Conservation (phyloP, 176 grass and related monocot species). For the Echinochloa phyllopogon region DNA sequence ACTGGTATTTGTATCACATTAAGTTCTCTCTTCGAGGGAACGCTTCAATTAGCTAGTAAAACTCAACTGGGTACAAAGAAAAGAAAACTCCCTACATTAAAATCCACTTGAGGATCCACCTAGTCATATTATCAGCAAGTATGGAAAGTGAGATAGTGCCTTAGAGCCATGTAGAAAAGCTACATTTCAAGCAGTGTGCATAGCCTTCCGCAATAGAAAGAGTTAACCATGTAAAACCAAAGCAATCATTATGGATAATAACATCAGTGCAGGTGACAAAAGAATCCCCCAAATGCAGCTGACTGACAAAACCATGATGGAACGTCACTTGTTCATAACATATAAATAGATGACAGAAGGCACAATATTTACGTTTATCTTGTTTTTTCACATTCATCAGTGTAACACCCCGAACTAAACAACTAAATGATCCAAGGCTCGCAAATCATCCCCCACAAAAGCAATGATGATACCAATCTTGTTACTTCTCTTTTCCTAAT, state of each 20-base stretch:
- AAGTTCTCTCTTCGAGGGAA: no score
- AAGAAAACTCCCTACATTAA: not conserved
- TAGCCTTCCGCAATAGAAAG: slow-evolving; percentile 6
- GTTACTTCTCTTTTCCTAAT: not conserved
- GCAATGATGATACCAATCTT: not conserved
- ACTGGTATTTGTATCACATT: no score
- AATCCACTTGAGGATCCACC: not conserved
- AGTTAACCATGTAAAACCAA: not conserved
- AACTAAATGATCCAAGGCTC: not conserved
- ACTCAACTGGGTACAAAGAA: not conserved
- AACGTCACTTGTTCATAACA: not conserved
- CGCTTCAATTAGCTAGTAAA: slow-evolving; percentile 15
- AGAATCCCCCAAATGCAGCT: slow-evolving; percentile 10
- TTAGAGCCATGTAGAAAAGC: slow-evolving; percentile 2
- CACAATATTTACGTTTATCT: not conserved
- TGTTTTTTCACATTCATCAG: not conserved
- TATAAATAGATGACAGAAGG: not conserved
- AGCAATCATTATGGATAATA: not conserved
- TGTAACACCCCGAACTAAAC: not conserved
- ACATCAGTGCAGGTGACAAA: not conserved
- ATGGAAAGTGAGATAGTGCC: not conserved
- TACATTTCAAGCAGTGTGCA: slow-evolving; percentile 8
- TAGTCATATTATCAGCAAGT: slow-evolving; percentile 9
- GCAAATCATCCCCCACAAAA: not conserved
- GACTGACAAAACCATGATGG: not conserved